Base-by-base conservation (phyloP, 2,329 filamentous ascomycete genomes). In the Epichloe baconii region DNA sequence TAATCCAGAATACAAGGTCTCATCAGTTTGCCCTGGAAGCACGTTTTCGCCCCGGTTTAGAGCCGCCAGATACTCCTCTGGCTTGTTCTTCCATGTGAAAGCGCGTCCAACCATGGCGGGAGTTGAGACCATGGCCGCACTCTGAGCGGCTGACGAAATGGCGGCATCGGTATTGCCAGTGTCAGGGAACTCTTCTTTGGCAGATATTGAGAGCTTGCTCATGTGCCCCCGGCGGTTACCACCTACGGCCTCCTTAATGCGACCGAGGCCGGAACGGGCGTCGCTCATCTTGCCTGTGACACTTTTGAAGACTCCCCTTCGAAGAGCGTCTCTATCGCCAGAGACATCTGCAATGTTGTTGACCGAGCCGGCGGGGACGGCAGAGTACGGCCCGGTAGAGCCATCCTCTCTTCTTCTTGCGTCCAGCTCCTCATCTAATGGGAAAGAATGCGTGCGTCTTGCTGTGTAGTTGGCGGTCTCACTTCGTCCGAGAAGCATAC, bases 161-260 rank as follows among this genome's bases (percentile, higher is more conserved):
- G 53, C 53, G 23, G 53, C 42, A 21, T 35, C 51, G 7, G 35
- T 17, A 38, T 50, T 49, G 12, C 53, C 53, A 7, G 61, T 63
- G 36, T 76, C 72, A 21, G 64, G 58, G 36, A 65, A 66, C n/a
- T 80, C 79, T 50, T 83, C 79, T 57, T 71, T 78, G 4, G 59
- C 60, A 8, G 65, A 61, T 10, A 63, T 55, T 3, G 79, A 81
- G n/a, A 73, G 72, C 14, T 76, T 74, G 56, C 66, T 73, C 45
- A 62, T 59, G 53, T 83, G 78, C 2, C 77, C 75, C 55, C 73
- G 73, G n/a, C 74, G 63, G 11, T 69, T 70, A 14, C 74, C 73
- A 1, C 87, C 86, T 37, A 95, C 85, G 3, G 83, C 88, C 62
- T 91, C 88, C 62, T 90, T 90, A 64, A 96, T 89, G 37, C 87